Evolutionary conservation across 805 yeast genomes (phyloP), one percentile per base, ranked within the genome.

Genomic region (Candida maris): DNA sequence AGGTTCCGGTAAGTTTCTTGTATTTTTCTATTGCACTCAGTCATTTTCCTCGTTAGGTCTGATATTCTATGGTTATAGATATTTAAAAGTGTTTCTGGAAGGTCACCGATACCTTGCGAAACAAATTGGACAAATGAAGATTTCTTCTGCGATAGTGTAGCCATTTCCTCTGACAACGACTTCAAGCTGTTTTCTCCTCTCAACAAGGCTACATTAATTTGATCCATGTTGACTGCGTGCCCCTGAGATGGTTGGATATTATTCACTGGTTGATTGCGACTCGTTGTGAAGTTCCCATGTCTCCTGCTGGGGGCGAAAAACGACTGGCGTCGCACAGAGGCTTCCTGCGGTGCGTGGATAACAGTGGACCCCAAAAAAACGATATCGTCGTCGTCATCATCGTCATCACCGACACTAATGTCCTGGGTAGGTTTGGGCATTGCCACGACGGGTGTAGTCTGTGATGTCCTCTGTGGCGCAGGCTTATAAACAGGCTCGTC

Each of bases 311-410:
- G n/a, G n/a, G n/a, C n/a, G n/a, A n/a, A n/a, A n/a, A n/a, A n/a
- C n/a, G n/a, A n/a, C n/a, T n/a, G n/a, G n/a, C n/a, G n/a, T n/a
- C n/a, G n/a, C n/a, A n/a, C n/a, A n/a, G n/a, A n/a, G n/a, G n/a
- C n/a, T n/a, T 25, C 14, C 15, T n/a, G 14, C 8, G 28, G 15
- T 8, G 8, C 14, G 27, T 30, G 23, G 30, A 38, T 18, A 6
- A 27, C 21, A 5, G 46, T 39, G 9, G 47, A 37, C 10, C 44
- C 44, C 6, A 43, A 31, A 34, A 43, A 43, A 2, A 43, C 26
- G 7, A 43, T 38, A 12, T 43, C 47, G 27, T 39, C 44, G 17
- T 37, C 41, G 25, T 36, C 37, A n/a, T 27, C 29, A 20, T 34
- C 34, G 13, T 16, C 25, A 13, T 22, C 31, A 7, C 26, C 17